phyloP scores from a whole-genome alignment of 1,284 basidiomycete genomes.

The Trametes hirsuta region DNA sequence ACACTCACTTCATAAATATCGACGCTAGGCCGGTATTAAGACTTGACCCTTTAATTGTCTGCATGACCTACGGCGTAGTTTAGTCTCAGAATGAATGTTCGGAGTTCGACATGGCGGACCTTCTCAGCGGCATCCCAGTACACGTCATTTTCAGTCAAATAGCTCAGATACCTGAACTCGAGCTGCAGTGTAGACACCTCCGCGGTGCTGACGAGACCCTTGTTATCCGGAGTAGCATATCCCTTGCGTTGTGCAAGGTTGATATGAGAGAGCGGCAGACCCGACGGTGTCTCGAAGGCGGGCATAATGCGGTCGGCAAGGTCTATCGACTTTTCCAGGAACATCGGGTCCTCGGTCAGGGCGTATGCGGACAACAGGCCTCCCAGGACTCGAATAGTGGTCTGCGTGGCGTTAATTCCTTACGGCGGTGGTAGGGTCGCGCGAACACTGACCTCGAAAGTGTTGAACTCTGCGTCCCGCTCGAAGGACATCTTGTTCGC shows the following conservation, averaged over 20 bases:
- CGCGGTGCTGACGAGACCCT: conserved; percentile 77
- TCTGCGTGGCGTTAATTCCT: conserved; percentile 42
- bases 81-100: background rate
- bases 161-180: conserved; percentile 88
- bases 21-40: conserved; percentile 78
- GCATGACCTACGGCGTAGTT: conserved; percentile 63
- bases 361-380: conserved; percentile 86
- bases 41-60: conserved; percentile 64
- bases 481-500: conserved; percentile 74
- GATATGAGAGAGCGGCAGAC: conserved; percentile 80
- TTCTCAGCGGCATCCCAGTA: conserved; percentile 87
- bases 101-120: conserved; percentile 38
- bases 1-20: conserved; percentile 79
- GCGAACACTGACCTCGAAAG: conserved; percentile 77
- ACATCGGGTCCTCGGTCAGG: conserved; percentile 69
- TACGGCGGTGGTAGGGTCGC: background rate
- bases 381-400: conserved; percentile 82
- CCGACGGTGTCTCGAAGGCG: conserved; percentile 81
- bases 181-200: conserved; percentile 87
- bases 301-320: conserved; percentile 87
- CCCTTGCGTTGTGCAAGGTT: conserved; percentile 75
- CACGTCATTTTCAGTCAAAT: conserved; percentile 73
- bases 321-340: conserved; percentile 77
- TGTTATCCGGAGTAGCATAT: conserved; percentile 66
- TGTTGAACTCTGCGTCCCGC: conserved; percentile 81